Percentiles rank a stretch among this genome's conserved stretches.
Evolutionary conservation across 805 yeast species (phyloP).

Genomic region (Myxozyma udenii): DNA sequence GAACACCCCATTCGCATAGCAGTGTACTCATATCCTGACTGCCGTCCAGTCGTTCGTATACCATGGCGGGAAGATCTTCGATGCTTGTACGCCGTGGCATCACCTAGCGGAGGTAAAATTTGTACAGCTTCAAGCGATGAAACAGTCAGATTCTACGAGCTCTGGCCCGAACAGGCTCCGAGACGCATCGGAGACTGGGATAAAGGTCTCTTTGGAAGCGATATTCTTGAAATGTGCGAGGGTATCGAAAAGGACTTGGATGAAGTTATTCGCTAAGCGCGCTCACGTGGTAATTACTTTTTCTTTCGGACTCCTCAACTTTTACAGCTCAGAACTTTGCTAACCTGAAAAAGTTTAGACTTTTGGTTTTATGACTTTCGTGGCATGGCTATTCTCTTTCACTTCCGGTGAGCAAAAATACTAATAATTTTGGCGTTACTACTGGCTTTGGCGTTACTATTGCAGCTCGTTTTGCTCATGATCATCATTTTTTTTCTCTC

Average conservation of each 20-base stretch:
- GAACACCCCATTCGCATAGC: constrained; percentile 52
- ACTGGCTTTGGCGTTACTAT: too few relatives aligned
- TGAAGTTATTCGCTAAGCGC: constrained; percentile 20
- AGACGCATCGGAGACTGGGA: constrained; percentile 26
- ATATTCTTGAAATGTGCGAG: constrained; percentile 32
- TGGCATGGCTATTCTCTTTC: too few relatives aligned
- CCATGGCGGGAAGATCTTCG: constrained; percentile 45
- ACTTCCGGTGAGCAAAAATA: too few relatives aligned
- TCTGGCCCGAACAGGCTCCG: constrained; percentile 52
- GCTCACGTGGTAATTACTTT: too few relatives aligned
- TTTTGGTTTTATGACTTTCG: too few relatives aligned
- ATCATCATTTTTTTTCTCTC: too few relatives aligned
- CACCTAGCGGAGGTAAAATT: constrained; percentile 61
- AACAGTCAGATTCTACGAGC: constrained; percentile 66
- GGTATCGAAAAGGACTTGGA: constrained; percentile 30
- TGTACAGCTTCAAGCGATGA: constrained; percentile 78
- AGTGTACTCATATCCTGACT: constrained; percentile 65
- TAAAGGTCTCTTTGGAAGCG: constrained; percentile 32
- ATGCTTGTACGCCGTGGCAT: constrained; percentile 60
- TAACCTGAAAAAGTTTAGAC: too few relatives aligned
- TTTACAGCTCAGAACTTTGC: too few relatives aligned
- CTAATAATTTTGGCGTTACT: too few relatives aligned
- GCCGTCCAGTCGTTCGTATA: constrained; percentile 38
- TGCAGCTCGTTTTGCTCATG: too few relatives aligned
- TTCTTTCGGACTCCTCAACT: too few relatives aligned